Percentiles rank a stretch among this genome's conserved stretches.
Evolutionary conservation across 345 rosid species (phyloP).

Genomic region (Clausena lansium): DNA sequence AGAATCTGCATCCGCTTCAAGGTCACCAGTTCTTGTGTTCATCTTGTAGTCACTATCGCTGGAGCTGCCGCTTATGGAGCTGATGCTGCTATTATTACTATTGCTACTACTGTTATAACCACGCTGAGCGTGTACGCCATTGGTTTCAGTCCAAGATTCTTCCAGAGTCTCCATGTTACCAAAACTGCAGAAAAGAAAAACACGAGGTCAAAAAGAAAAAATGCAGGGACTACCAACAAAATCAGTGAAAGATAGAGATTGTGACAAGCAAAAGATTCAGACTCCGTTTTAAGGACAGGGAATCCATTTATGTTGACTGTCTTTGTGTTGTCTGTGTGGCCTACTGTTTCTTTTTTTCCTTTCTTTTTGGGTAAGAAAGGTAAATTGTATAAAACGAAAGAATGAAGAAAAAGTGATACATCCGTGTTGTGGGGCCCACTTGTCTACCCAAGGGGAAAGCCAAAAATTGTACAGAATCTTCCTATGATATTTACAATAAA

Average conservation of each 20-base stretch:
- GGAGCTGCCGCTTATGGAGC: slow-evolving; percentile 86
- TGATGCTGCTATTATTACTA: slow-evolving; percentile 89
- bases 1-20: slow-evolving; percentile 99
- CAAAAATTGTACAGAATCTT: too few species aligned
- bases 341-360: not conserved
- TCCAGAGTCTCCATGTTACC: slow-evolving; percentile 64
- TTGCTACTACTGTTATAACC: slow-evolving; percentile 89
- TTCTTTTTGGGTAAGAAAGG: too few species aligned
- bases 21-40: slow-evolving; percentile 72
- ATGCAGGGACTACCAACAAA: slow-evolving; percentile 15
- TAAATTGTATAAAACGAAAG: too few species aligned
- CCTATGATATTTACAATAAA: too few species aligned
- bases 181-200: slow-evolving; percentile 46
- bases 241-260: not conserved
- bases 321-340: not conserved
- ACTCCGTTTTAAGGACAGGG: not conserved
- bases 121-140: slow-evolving; percentile 51
- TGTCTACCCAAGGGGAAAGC: too few species aligned
- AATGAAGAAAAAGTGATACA: too few species aligned
- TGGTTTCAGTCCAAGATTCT: slow-evolving; percentile 61
- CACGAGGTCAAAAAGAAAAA: slow-evolving; percentile 4
- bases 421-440: too few species aligned
- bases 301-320: not conserved
- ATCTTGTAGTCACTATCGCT: slow-evolving; percentile 80
- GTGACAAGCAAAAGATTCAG: not conserved